phyloP scores from a whole-genome alignment of 2,329 filamentous ascomycete species.

The Juglanconis sp. region DNA sequence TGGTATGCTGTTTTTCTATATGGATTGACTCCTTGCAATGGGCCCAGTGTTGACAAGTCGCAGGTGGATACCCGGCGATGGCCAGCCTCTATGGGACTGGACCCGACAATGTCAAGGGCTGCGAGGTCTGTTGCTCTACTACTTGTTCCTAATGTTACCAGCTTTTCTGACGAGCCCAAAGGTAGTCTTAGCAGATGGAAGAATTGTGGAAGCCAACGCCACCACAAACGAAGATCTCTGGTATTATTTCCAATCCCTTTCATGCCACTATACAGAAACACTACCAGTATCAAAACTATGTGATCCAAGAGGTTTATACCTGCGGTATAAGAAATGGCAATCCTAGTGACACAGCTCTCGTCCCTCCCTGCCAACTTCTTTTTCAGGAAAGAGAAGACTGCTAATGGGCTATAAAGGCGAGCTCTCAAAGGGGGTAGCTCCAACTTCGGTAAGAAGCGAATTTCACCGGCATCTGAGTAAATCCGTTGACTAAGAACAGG shows the following conservation, averaged over 20 bases:
- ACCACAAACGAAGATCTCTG: conserved; percentile 16
- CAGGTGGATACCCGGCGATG: conserved; percentile 20
- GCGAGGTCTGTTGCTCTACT: conserved; percentile 12
- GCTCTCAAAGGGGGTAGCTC: conserved; percentile 22
- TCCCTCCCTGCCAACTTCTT: background rate
- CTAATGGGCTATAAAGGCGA: background rate
- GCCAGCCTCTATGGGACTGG: conserved; percentile 20
- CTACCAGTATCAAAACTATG: too few species aligned
- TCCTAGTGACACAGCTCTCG: too few species aligned
- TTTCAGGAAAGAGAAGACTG: background rate
- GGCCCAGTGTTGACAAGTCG: background rate
- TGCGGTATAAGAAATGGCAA: too few species aligned
- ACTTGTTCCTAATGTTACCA: background rate
- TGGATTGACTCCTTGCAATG: background rate
- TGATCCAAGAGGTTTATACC: too few species aligned
- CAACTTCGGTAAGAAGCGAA: conserved; percentile 19
- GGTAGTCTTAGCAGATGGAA: conserved; percentile 20
- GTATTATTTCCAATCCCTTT: background rate
- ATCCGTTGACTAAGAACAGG: conserved; percentile 3
- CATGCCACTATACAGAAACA: background rate
- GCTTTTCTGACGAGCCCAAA: background rate
- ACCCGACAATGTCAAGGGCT: conserved; percentile 20
- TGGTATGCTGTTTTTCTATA: conserved; percentile 4
- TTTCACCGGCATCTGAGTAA: background rate
- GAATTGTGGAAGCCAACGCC: conserved; percentile 19